These are phyloP conservation scores for Eragrostis nindensis DNA, from an alignment of 176 grass and related monocot genomes.

Conservation along the genomic window DNA sequence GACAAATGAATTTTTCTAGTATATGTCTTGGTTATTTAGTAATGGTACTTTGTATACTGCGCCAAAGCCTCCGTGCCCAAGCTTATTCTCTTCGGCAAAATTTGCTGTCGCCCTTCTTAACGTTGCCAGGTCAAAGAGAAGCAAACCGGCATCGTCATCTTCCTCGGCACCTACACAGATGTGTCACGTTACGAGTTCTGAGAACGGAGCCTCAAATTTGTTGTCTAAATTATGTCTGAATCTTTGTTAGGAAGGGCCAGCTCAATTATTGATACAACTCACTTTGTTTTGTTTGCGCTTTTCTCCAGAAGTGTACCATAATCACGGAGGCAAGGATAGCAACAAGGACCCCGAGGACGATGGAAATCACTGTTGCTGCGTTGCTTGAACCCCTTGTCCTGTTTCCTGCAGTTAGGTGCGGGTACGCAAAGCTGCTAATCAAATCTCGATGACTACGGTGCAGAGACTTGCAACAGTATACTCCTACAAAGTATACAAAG, in stretches of 20 bases:
- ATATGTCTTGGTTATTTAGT: background rate
- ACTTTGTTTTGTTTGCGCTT: constrained; percentile 14
- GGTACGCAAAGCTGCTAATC: background rate
- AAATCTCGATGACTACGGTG: background rate
- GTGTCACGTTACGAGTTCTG: background rate
- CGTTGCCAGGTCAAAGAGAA: constrained; percentile 45
- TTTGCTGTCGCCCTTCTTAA: constrained; percentile 55
- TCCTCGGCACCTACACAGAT: constrained; percentile 1
- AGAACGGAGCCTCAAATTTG: background rate
- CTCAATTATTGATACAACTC: background rate
- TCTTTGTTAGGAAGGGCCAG: background rate
- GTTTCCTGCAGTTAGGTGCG: constrained; percentile 24
- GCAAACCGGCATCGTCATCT: constrained; percentile 35
- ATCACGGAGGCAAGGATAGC: background rate
- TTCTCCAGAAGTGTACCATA: constrained; percentile 7
- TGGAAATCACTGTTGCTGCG: constrained; percentile 9
- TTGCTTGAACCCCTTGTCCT: background rate
- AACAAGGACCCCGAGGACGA: constrained; percentile 30
- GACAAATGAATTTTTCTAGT: background rate
- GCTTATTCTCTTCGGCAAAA: constrained; percentile 60
- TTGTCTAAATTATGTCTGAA: background rate
- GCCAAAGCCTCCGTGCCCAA: constrained; percentile 73
- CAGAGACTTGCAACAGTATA: background rate
- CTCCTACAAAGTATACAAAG: background rate
- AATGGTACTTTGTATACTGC: constrained; percentile 58